These are phyloP conservation scores for Pythium oligandrum DNA, from an alignment of 352 stramenopile genomes.

Conservation along the genomic window DNA sequence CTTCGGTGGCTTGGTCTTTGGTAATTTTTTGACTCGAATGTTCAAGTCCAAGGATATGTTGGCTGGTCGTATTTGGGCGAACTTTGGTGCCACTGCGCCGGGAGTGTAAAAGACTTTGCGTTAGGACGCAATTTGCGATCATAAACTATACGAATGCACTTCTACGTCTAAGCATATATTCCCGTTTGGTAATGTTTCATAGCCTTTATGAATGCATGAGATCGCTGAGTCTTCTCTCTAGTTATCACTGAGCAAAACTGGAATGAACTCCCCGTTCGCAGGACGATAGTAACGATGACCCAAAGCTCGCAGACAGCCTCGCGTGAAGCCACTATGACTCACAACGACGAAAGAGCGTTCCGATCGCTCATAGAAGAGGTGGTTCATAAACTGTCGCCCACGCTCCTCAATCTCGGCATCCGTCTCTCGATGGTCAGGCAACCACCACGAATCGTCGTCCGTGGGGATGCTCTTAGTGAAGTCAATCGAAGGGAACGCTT, in stretches of 20 bases:
- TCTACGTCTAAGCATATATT: too few relatives aligned
- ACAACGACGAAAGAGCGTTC: slow-evolving; percentile 51
- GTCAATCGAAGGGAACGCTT: slow-evolving; percentile 41
- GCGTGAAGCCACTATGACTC: slow-evolving; percentile 65
- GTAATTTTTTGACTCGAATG: slow-evolving; percentile 41
- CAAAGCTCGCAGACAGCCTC: slow-evolving; percentile 50
- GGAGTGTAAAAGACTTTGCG: too few relatives aligned
- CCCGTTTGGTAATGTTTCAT: too few relatives aligned
- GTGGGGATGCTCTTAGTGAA: slow-evolving; percentile 39
- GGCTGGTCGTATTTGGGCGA: slow-evolving; percentile 27
- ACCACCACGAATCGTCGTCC: slow-evolving; percentile 48
- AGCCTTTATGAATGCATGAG: too few relatives aligned
- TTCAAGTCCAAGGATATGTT: slow-evolving; percentile 54
- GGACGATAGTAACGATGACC: slow-evolving; percentile 62
- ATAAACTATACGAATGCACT: too few relatives aligned
- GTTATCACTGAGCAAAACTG: slow-evolving; percentile 21
- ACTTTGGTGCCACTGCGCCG: slow-evolving; percentile 15
- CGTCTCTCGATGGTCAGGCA: slow-evolving; percentile 48
- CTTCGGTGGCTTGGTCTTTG: slow-evolving; percentile 40
- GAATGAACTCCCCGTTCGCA: slow-evolving; percentile 62
- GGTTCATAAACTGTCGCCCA: slow-evolving; percentile 40
- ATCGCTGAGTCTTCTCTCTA: too few relatives aligned
- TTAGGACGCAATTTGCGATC: too few relatives aligned
- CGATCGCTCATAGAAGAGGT: slow-evolving; percentile 29
- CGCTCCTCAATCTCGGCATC: slow-evolving; percentile 50